Evolutionary conservation across 306 rosid genomes (phyloP), one percentile per base, ranked within the genome.

Genomic region (Spatholobus suberectus): DNA sequence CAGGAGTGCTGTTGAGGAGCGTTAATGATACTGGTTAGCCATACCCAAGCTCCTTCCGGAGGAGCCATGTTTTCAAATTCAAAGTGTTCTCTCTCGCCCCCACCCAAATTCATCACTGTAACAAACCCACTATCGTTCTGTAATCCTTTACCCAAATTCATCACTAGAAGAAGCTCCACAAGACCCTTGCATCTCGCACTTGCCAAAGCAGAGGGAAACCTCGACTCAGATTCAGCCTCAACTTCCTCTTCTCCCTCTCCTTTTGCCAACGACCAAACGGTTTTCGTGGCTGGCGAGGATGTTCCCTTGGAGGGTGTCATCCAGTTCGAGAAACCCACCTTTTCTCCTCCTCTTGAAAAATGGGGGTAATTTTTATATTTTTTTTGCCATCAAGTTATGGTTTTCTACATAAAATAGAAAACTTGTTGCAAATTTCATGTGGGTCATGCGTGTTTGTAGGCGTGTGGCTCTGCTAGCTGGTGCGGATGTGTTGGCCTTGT

Each of bases 301-400:
- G 90, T 96, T 72, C 98, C 97, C 12, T 75, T 94, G 87, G 99
- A 96, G 77, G 99, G 99, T 54, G 99, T 96, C 18, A 96, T 96
- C 67, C 99, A 90, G 85, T 94, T 94, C 78, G 97, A 96, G 11
- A 96, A 91, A 80, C 91, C 99, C 78, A 18, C 44, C 62, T 68
- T 90, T 20, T 84, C 90, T 84, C 41, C 94, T 47, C 94, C 92
- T 54, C 12, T 94, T n/a, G 54, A 81, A 51, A 91, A 92, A 87
- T 96, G 99, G 98, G 98, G 98, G 99, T 94, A 87, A 57, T 20
- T 51, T 34, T n/a, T n/a, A n/a, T n/a, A n/a, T n/a, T n/a, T 2
- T 65, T 44, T 70, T 69, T 38, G n/a, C 10, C 20, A 3, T 35
- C 6, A 44, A 4, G 23, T 77, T 79, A 8, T 40, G 10, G 5